A percentile compares a stretch with the other conserved stretches of the same genome.
These are phyloP conservation scores for Bolboschoenoplectus hybrid DNA, from an alignment of 202 grass and related monocot genomes.

Conservation along the genomic window DNA sequence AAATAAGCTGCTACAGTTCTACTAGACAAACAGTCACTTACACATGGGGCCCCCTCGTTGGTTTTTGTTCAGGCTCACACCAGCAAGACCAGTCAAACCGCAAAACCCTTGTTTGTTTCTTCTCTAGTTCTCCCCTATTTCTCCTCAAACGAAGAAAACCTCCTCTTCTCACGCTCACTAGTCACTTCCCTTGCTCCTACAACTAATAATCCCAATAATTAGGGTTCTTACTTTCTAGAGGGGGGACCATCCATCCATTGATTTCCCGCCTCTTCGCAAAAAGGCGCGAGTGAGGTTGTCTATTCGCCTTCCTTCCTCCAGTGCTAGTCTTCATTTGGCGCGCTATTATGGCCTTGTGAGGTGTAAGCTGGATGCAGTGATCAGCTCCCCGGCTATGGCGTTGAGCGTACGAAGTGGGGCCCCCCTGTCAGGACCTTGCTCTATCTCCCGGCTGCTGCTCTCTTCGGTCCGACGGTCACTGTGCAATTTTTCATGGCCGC, in stretches of 20 bases:
- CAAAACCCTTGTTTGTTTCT: constrained; percentile 22
- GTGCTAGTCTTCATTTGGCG: background rate
- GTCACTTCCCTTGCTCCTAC: background rate
- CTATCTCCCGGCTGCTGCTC: constrained; percentile 15
- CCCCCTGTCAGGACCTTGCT: background rate
- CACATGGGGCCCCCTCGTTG: background rate
- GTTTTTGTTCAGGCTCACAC: background rate
- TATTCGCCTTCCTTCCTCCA: background rate
- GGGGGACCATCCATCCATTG: background rate
- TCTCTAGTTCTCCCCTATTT: background rate
- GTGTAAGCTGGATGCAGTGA: background rate
- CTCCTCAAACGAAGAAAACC: background rate
- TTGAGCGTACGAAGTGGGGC: background rate
- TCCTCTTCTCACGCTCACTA: background rate
- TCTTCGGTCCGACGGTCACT: background rate
- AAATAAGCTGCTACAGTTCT: background rate
- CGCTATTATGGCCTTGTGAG: constrained; percentile 32
- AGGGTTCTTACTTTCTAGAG: constrained; percentile 22
- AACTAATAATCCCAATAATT: constrained; percentile 25
- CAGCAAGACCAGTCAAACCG: background rate
- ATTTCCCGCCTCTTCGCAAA: constrained; percentile 31
- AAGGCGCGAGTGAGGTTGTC: background rate
- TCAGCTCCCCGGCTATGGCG: constrained; percentile 7
- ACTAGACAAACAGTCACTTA: background rate
- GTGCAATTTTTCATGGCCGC: background rate